These are phyloP conservation scores for Populus trichocarpa DNA, from an alignment of 441 rosid genomes.

Conservation along the genomic window DNA sequence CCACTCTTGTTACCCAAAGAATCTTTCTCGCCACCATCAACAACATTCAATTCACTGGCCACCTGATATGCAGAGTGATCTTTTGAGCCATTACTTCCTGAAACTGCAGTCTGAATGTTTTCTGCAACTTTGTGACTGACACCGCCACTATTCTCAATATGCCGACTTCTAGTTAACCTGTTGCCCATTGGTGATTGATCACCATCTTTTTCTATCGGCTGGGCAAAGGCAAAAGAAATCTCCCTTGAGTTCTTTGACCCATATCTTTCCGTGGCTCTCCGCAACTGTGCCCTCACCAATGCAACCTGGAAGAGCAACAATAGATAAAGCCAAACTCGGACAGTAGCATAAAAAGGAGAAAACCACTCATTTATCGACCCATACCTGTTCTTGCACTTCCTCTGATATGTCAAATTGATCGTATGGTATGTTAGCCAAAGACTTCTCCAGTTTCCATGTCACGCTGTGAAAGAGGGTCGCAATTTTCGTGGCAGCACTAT, in stretches of 20 bases:
- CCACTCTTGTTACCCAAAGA: slow-evolving; percentile 34
- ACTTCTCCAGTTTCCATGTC: slow-evolving; percentile 80
- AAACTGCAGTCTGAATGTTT: slow-evolving; percentile 23
- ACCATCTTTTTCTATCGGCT: slow-evolving; percentile 37
- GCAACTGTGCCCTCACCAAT: slow-evolving; percentile 73
- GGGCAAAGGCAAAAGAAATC: slow-evolving; percentile 42
- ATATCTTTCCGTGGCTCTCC: slow-evolving; percentile 71
- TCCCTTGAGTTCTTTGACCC: slow-evolving; percentile 49
- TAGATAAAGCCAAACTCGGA: slow-evolving; percentile 2
- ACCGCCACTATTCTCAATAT: slow-evolving; percentile 24
- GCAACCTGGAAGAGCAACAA: slow-evolving; percentile 43
- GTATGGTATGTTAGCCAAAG: slow-evolving; percentile 62
- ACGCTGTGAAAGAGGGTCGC: slow-evolving; percentile 73
- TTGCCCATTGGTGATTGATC: slow-evolving; percentile 10
- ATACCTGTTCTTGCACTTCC: slow-evolving; percentile 88
- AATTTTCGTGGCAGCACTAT: slow-evolving; percentile 60
- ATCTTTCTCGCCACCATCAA: slow-evolving; percentile 33
- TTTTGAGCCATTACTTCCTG: slow-evolving; percentile 24
- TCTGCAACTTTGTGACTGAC: slow-evolving; percentile 35
- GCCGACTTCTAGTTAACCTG: slow-evolving; percentile 24
- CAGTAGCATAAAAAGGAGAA: not conserved
- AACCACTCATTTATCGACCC: not conserved
- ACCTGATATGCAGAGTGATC: slow-evolving; percentile 23
- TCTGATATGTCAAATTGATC: slow-evolving; percentile 75
- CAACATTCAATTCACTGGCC: slow-evolving; percentile 28